Evolutionary conservation across 345 rosid species (phyloP), one percentile per base, ranked within the genome.

Genomic region (Salix dunnii): DNA sequence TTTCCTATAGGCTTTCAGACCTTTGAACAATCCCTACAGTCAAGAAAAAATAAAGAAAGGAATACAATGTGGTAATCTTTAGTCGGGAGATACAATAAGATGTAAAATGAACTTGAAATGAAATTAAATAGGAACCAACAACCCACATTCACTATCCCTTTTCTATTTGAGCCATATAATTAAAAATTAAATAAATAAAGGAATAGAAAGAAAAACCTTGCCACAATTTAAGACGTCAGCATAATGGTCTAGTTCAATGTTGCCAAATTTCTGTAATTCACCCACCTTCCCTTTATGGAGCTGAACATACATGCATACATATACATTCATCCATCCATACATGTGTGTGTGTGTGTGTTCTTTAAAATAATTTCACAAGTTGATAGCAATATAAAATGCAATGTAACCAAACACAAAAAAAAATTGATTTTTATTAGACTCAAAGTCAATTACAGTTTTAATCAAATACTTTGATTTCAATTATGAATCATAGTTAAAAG

Each of bases 151-250:
- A 17, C 6, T 0, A 49, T 17, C 21, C 55, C n/a, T 49, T 49
- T 49, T n/a, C 55, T 16, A 49, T 49, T 5, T 14, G 14, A 16
- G 20, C 0, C 51, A 46, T 16, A 46, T 1, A 46, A 16, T 46
- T 46, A 4, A 14, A 46, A 42, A 42, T 13, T 46, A 46, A 46
- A 46, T 46, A 46, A 14, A 16, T 46, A 46, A 13, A 13, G 49
- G 18, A 46, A 13, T n/a, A n/a, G n/a, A n/a, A n/a, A 48, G 53
- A 1, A 48, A 16, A 49, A 94, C 99, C 96, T 96, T 98, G 78
- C 97, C 98, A 87, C 93, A 96, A 78, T 93, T 96, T 79, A 96
- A 84, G 17, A 96, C 92, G 31, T 94, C 97, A 43, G 99, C 91
- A 10, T 96, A 91, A 12, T 98, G 99, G 80, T 78, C 91, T 80